Conservation (phyloP, 345 rosid genomes). For the Eutrema yunnanense region DNA sequence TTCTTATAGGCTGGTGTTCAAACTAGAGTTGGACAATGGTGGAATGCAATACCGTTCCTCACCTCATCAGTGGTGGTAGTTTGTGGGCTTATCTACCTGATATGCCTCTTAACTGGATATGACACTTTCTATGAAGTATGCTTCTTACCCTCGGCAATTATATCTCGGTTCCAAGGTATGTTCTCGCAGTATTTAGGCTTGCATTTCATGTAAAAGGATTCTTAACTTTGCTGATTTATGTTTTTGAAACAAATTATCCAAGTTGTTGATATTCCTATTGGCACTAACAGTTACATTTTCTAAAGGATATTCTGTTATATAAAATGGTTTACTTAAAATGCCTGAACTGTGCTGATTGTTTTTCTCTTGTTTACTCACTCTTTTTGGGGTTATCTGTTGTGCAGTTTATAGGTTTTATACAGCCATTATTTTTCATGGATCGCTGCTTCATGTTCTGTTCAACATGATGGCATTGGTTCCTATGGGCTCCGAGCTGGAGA, state of each 20-base stretch:
- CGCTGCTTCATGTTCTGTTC: slow-evolving; percentile 84
- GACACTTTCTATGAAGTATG: slow-evolving; percentile 77
- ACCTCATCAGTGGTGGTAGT: slow-evolving; percentile 68
- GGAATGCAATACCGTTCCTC: slow-evolving; percentile 86
- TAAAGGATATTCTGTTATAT: background rate
- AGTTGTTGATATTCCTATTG: background rate
- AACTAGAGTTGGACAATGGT: slow-evolving; percentile 74
- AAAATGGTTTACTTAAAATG: background rate
- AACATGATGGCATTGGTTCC: slow-evolving; percentile 98
- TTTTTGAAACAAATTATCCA: background rate
- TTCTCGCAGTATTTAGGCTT: background rate
- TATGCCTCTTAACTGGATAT: slow-evolving; percentile 81
- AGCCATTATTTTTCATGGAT: slow-evolving; percentile 77
- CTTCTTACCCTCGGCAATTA: slow-evolving; percentile 75
- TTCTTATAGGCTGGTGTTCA: slow-evolving; percentile 66
- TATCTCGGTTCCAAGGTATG: slow-evolving; percentile 75
- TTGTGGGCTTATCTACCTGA: slow-evolving; percentile 63
- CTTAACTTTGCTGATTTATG: background rate
- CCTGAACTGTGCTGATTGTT: background rate
- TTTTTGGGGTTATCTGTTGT: background rate
- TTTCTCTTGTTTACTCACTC: background rate
- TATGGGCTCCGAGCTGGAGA: slow-evolving; percentile 92
- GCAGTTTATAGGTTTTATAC: slow-evolving; percentile 91
- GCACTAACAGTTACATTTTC: background rate
- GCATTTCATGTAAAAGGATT: background rate